Percentiles rank a stretch among this genome's conserved stretches.
Evolutionary conservation across 2,329 filamentous ascomycete genomes (phyloP).

Genomic region (Beauveria medogensis): DNA sequence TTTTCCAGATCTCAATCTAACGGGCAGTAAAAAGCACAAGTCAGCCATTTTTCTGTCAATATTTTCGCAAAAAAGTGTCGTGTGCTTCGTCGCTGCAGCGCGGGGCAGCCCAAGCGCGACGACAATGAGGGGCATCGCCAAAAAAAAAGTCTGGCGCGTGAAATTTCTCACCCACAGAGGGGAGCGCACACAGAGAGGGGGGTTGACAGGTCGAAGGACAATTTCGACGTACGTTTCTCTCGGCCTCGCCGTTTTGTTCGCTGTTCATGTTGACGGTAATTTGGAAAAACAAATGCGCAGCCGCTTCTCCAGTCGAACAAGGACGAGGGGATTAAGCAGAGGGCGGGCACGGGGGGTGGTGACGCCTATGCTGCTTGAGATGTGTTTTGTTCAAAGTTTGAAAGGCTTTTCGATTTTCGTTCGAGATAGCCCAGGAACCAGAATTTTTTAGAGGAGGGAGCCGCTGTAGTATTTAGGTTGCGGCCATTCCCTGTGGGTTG

Average conservation of each 20-base stretch:
- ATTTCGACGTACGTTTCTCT: slow-evolving; percentile 12
- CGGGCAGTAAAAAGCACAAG: neutral
- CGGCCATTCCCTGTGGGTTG: neutral
- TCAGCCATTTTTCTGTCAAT: neutral
- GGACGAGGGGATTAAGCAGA: slow-evolving; percentile 3
- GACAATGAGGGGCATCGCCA: slow-evolving; percentile 10
- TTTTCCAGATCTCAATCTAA: slow-evolving; percentile 82
- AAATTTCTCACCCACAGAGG: slow-evolving; percentile 8
- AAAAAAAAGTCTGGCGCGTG: slow-evolving; percentile 9
- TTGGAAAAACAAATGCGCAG: neutral
- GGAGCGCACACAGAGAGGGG: slow-evolving; percentile 9
- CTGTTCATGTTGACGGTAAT: slow-evolving; percentile 11
- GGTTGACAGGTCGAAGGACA: slow-evolving; percentile 1
- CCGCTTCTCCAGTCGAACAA: slow-evolving; percentile 3
- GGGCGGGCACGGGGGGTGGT: slow-evolving; percentile 2
- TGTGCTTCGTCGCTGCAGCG: neutral
- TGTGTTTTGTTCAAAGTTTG: slow-evolving; percentile 9
- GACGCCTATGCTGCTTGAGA: slow-evolving; percentile 7
- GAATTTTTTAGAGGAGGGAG: slow-evolving; percentile 7
- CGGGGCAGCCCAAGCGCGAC: slow-evolving; percentile 5
- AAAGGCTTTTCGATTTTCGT: slow-evolving; percentile 2
- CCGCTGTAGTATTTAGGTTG: neutral
- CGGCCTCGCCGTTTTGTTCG: slow-evolving; percentile 12
- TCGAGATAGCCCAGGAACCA: neutral
- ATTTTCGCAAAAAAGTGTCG: neutral